These are phyloP conservation scores for Austroboletus eburneus DNA, from an alignment of 768 basidiomycete species.

Conservation along the genomic window DNA sequence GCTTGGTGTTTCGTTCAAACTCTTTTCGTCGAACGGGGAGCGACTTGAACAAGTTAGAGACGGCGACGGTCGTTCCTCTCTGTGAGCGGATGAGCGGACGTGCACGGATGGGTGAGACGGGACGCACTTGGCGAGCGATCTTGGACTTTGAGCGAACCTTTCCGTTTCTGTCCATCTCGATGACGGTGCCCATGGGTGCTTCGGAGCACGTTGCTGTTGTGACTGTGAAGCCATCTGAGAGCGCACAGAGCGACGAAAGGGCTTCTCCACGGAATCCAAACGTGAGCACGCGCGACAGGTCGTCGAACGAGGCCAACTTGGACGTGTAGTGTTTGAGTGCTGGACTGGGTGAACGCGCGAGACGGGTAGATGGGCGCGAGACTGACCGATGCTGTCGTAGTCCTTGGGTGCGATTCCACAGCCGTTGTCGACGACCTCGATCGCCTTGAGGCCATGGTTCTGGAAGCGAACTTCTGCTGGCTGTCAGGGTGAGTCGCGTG, in stretches of 20 bases:
- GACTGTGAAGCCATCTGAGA: constrained; percentile 66
- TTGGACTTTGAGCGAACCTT: constrained; percentile 52
- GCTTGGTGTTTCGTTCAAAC: constrained; percentile 80
- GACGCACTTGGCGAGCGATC: constrained; percentile 71
- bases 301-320: constrained; percentile 73
- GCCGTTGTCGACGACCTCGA: constrained; percentile 94
- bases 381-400: constrained; percentile 73
- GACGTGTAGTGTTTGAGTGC: constrained; percentile 93
- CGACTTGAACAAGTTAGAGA: constrained; percentile 70
- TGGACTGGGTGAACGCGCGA: constrained; percentile 29
- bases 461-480: constrained; percentile 82
- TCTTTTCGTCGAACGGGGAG: constrained; percentile 92
- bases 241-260: constrained; percentile 85
- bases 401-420: constrained; percentile 76
- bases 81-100: constrained; percentile 34
- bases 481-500: background rate
- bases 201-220: constrained; percentile 68
- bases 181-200: constrained; percentile 72
- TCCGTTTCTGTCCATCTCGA: constrained; percentile 72
- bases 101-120: background rate
- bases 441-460: constrained; percentile 72
- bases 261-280: constrained; percentile 98
- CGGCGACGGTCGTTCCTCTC: constrained; percentile 81
- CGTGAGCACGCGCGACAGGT: constrained; percentile 67
- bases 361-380: background rate